phyloP scores from a whole-genome alignment of 2,329 filamentous ascomycete species.

The Penicillium olsonii region DNA sequence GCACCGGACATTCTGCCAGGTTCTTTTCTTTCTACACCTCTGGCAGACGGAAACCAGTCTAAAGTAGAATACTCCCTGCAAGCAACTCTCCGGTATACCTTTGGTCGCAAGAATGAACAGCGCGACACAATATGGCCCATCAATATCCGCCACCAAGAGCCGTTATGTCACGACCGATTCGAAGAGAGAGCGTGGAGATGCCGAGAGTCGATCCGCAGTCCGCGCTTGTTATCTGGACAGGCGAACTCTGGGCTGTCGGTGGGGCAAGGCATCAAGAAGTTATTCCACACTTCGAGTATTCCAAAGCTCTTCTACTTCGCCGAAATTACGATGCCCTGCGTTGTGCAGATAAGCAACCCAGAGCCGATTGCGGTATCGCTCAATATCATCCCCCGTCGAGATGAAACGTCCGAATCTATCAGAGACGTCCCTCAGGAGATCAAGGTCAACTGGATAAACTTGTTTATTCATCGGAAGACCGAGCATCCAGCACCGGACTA shows the following conservation, averaged over 20 bases:
- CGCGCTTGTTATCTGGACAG: conserved; percentile 36
- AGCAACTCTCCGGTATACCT: conserved; percentile 25
- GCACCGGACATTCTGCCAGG: conserved; percentile 14
- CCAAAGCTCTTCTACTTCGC: conserved; percentile 32
- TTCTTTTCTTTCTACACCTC: conserved; percentile 7
- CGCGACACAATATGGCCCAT: conserved; percentile 15
- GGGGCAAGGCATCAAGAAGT: conserved; percentile 34
- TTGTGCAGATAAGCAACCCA: conserved; percentile 25
- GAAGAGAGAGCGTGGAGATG: background rate
- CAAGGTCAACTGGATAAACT: conserved; percentile 17
- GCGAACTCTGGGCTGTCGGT: conserved; percentile 32
- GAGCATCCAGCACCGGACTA: conserved; percentile 11
- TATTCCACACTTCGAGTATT: conserved; percentile 37
- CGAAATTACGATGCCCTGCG: conserved; percentile 26
- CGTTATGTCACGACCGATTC: background rate
- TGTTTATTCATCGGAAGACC: conserved; percentile 12
- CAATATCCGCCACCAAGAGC: conserved; percentile 12
- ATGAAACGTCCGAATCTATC: conserved; percentile 13
- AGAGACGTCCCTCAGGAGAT: conserved; percentile 11
- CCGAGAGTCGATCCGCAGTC: conserved; percentile 19
- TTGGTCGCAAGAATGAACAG: background rate
- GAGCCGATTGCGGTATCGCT: conserved; percentile 16
- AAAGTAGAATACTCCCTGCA: conserved; percentile 43
- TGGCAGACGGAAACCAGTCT: conserved; percentile 12
- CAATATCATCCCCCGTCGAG: conserved; percentile 4